Percentiles rank a stretch among this genome's conserved stretches.
Conservation (phyloP, 1,284 basidiomycete genomes). For the Trichosporon sp. region DNA sequence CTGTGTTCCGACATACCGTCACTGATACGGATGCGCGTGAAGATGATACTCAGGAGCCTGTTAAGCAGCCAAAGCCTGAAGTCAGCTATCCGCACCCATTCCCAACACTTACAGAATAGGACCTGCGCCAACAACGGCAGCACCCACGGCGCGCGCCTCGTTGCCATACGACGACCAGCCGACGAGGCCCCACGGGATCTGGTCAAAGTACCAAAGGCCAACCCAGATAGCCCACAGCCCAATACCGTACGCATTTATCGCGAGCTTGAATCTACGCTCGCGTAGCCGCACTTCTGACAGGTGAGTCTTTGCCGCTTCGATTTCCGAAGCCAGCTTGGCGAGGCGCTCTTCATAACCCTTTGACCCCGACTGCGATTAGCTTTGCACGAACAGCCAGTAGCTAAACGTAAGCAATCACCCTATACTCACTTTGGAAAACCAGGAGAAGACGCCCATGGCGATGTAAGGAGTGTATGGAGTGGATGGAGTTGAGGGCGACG, state of each 20-base stretch:
- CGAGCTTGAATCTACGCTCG: constrained; percentile 72
- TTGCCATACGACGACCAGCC: constrained; percentile 34
- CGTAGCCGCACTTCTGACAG: constrained; percentile 83
- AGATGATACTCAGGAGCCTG: constrained; percentile 81
- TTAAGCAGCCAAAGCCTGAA: constrained; percentile 74
- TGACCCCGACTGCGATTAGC: constrained; percentile 34
- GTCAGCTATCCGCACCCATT: background rate
- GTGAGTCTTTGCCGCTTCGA: constrained; percentile 59
- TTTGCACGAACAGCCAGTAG: background rate
- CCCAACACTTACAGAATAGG: constrained; percentile 67
- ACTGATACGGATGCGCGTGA: constrained; percentile 70
- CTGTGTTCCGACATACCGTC: constrained; percentile 60
- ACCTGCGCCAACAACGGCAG: constrained; percentile 61
- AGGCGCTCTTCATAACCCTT: constrained; percentile 56
- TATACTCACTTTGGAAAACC: constrained; percentile 32
- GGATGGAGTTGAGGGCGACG: background rate
- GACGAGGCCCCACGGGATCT: constrained; percentile 55
- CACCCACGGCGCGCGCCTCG: constrained; percentile 54
- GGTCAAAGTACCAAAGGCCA: constrained; percentile 71
- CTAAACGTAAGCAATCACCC: background rate
- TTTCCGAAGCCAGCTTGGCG: constrained; percentile 51
- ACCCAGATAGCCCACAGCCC: constrained; percentile 75
- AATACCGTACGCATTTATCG: constrained; percentile 77
- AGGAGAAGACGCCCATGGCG: constrained; percentile 43
- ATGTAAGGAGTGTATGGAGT: background rate